Conservation (phyloP, 805 yeast genomes). For the Lipomyces yamadae region DNA sequence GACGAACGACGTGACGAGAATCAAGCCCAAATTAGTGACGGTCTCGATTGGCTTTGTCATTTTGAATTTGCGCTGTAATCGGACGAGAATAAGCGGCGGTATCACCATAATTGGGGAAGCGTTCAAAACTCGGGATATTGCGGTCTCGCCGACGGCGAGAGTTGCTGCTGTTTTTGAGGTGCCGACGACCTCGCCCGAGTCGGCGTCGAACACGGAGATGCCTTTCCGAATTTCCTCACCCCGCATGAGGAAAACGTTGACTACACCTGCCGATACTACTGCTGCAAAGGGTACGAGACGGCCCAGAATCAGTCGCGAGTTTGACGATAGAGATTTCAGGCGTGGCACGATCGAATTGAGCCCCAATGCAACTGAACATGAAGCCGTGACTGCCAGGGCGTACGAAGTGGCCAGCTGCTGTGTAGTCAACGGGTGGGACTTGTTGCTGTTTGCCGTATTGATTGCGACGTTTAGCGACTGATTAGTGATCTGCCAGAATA, state of each 20-base stretch:
- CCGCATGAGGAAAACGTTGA: slow-evolving; percentile 96
- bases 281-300: slow-evolving; percentile 98
- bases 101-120: slow-evolving; percentile 98
- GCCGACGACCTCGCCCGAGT: slow-evolving; percentile 55
- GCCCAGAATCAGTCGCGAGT: slow-evolving; percentile 71
- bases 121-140: slow-evolving; percentile 89
- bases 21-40: slow-evolving; percentile 79
- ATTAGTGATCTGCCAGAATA: slow-evolving; percentile 98
- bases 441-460: slow-evolving; percentile 94
- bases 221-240: slow-evolving; percentile 81
- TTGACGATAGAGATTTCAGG: slow-evolving; percentile 69
- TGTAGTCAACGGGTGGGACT: slow-evolving; percentile 86
- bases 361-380: slow-evolving; percentile 95
- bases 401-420: slow-evolving; percentile 78
- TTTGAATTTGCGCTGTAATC: slow-evolving; percentile 74
- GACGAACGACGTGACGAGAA: slow-evolving; percentile 80
- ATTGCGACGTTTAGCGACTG: slow-evolving; percentile 97
- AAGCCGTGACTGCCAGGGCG: slow-evolving; percentile 86
- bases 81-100: slow-evolving; percentile 85
- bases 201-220: slow-evolving; percentile 48
- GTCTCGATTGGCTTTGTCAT: slow-evolving; percentile 70
- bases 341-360: slow-evolving; percentile 89
- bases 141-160: slow-evolving; percentile 96
- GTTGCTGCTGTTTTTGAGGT: slow-evolving; percentile 84
- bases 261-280: slow-evolving; percentile 95